phyloP scores from a whole-genome alignment of 1,284 basidiomycete species.

The Marasmius sp. region DNA sequence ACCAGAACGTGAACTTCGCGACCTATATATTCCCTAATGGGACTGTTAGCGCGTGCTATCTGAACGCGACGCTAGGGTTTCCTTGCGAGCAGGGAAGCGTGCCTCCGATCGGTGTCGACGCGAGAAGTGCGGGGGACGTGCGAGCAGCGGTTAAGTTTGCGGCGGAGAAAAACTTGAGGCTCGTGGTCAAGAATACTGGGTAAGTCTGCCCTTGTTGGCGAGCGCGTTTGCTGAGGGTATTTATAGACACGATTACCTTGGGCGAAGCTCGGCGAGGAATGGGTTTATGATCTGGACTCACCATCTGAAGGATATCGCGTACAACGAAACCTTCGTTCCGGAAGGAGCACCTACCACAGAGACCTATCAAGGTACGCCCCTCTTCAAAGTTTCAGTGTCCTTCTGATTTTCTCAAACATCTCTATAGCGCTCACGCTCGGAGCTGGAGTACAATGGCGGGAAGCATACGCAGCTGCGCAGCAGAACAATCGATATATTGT shows the following conservation, averaged over 20 bases:
- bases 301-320: slow-evolving; percentile 34
- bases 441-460: slow-evolving; percentile 35
- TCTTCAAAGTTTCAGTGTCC: background rate
- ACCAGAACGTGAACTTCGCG: slow-evolving; percentile 40
- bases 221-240: background rate
- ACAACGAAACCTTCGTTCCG: slow-evolving; percentile 30
- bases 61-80: slow-evolving; percentile 35
- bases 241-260: slow-evolving; percentile 33
- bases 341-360: slow-evolving; percentile 22
- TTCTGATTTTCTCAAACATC: background rate
- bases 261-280: slow-evolving; percentile 34
- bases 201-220: slow-evolving; percentile 17
- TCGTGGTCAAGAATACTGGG: slow-evolving; percentile 50
- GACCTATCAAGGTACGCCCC: slow-evolving; percentile 16
- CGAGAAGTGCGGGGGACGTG: slow-evolving; percentile 32
- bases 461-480: slow-evolving; percentile 34
- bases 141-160: slow-evolving; percentile 43
- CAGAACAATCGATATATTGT: slow-evolving; percentile 32
- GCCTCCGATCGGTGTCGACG: slow-evolving; percentile 43
- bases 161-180: slow-evolving; percentile 34
- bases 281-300: slow-evolving; percentile 42
- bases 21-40: slow-evolving; percentile 36
- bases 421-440: slow-evolving; percentile 31
- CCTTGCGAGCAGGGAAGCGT: slow-evolving; percentile 42
- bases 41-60: slow-evolving; percentile 40